Conservation (phyloP, 345 rosid species). For the Laguncularia racemosa region DNA sequence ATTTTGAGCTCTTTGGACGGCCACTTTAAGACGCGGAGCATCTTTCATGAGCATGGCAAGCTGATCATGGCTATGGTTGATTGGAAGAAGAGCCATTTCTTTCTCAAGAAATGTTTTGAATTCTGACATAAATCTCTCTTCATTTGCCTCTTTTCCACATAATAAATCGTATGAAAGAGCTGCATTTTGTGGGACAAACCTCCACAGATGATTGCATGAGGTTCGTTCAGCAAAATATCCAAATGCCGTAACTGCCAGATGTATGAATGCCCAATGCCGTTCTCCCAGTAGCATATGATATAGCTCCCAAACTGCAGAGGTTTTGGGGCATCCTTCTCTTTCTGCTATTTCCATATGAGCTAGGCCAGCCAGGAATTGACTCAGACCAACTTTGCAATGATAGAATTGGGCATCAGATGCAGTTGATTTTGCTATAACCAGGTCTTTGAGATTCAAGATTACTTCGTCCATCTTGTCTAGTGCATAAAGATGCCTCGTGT, state of each 20-base stretch:
- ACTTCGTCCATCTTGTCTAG: slow-evolving; percentile 54
- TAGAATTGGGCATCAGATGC: slow-evolving; percentile 29
- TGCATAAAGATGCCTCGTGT: slow-evolving; percentile 40
- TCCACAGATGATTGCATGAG: slow-evolving; percentile 75
- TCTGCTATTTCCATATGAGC: slow-evolving; percentile 53
- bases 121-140: slow-evolving; percentile 67
- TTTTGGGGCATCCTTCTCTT: slow-evolving; percentile 50
- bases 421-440: slow-evolving; percentile 38
- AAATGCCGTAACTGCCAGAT: slow-evolving; percentile 65
- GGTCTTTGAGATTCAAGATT: slow-evolving; percentile 55
- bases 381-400: slow-evolving; percentile 55
- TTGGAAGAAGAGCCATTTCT: slow-evolving; percentile 45
- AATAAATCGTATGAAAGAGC: slow-evolving; percentile 65
- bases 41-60: slow-evolving; percentile 44
- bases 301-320: slow-evolving; percentile 63
- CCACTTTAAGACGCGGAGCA: slow-evolving; percentile 43
- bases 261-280: slow-evolving; percentile 73
- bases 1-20: slow-evolving; percentile 20
- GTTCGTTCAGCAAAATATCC: slow-evolving; percentile 84
- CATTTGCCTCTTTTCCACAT: slow-evolving; percentile 50
- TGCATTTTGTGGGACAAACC: slow-evolving; percentile 75
- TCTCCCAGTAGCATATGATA: slow-evolving; percentile 71
- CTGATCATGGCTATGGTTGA: slow-evolving; percentile 36
- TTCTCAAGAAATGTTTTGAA: slow-evolving; percentile 79
- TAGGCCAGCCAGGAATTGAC: slow-evolving; percentile 68